A percentile compares a stretch with the other conserved stretches of the same genome.
These are phyloP conservation scores for Laguncularia racemosa DNA, from an alignment of 345 rosid species.

Conservation along the genomic window DNA sequence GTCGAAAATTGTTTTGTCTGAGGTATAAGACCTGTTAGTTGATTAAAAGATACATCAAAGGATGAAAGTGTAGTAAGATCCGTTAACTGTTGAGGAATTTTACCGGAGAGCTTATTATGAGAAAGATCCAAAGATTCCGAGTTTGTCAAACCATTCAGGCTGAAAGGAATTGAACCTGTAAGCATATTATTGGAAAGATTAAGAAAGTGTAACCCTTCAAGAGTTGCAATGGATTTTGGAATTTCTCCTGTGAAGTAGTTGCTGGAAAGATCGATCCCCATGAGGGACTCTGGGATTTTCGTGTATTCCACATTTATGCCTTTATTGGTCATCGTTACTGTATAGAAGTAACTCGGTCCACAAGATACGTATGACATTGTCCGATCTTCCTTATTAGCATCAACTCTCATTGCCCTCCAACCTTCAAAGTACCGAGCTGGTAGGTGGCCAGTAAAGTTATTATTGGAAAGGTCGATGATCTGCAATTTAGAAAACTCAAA, in stretches of 20 bases:
- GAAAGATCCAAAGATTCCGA: constrained; percentile 1
- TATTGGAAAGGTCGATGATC: constrained; percentile 9
- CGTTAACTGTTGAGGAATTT: not conserved
- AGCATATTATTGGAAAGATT: not conserved
- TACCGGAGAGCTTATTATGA: not conserved
- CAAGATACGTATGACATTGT: not conserved
- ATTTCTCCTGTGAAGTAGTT: constrained; percentile 1
- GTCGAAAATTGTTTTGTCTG: not conserved
- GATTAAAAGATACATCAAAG: constrained; percentile 1
- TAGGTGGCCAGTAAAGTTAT: constrained; percentile 5
- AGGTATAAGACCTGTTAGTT: not conserved
- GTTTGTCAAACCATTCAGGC: not conserved
- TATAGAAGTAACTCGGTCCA: not conserved
- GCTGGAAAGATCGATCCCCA: not conserved
- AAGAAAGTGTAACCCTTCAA: not conserved
- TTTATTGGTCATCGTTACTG: not conserved
- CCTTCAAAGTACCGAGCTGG: not conserved
- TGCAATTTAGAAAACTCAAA: constrained; percentile 2
- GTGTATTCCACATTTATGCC: not conserved
- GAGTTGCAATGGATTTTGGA: not conserved
- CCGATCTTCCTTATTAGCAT: not conserved
- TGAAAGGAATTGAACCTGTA: not conserved
- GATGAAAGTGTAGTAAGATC: not conserved
- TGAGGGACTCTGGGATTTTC: not conserved
- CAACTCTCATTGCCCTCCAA: not conserved